These are phyloP conservation scores for Trichosporon asahii DNA, from an alignment of 1,284 basidiomycete species.

Conservation along the genomic window DNA sequence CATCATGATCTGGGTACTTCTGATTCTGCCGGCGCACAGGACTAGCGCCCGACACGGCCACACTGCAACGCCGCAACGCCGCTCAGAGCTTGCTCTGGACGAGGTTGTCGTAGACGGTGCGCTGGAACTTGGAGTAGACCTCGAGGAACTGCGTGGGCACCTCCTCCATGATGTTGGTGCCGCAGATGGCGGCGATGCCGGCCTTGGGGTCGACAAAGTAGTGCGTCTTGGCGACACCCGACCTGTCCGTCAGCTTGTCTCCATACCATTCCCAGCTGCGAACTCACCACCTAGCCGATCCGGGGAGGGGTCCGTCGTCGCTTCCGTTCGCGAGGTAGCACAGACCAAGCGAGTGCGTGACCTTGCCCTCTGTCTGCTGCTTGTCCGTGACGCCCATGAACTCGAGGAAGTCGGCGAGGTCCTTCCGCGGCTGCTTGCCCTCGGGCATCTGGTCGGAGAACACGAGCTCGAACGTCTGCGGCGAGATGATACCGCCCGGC, in stretches of 20 bases:
- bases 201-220: constrained; percentile 30
- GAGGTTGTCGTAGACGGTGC: background rate
- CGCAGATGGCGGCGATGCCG: constrained; percentile 19
- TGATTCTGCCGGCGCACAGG: too few species aligned
- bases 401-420: constrained; percentile 15
- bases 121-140: background rate
- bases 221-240: constrained; percentile 30
- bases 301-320: constrained; percentile 19
- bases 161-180: constrained; percentile 6
- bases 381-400: constrained; percentile 14
- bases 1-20: background rate
- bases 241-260: too few species aligned
- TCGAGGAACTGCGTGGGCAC: background rate
- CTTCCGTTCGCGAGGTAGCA: constrained; percentile 6
- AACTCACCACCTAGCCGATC: constrained; percentile 28
- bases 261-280: too few species aligned
- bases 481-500: constrained; percentile 23
- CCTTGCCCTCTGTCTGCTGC: constrained; percentile 12
- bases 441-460: constrained; percentile 29
- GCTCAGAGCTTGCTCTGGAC: background rate
- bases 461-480: constrained; percentile 26
- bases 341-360: constrained; percentile 17
- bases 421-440: constrained; percentile 14
- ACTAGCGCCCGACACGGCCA: too few species aligned
- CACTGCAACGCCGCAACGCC: background rate